A percentile compares a stretch with the other conserved stretches of the same genome.
phyloP scores from a whole-genome alignment of 331 rosid genomes.

The Malus hybrid region DNA sequence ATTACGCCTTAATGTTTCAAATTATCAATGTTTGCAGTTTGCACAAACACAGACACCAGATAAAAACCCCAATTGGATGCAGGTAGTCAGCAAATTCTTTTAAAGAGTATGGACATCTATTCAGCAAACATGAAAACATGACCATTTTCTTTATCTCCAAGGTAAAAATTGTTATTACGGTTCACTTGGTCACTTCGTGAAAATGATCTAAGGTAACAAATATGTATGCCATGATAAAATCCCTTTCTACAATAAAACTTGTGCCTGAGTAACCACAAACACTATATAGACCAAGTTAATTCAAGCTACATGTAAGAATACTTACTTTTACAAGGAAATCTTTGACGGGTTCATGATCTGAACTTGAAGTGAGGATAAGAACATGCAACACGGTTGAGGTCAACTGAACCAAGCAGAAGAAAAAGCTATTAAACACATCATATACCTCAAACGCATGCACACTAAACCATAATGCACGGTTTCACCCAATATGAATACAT shows the following conservation, averaged over 20 bases:
- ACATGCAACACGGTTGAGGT: constrained; percentile 81
- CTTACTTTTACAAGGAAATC: constrained; percentile 77
- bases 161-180: too few relatives aligned
- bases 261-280: background rate
- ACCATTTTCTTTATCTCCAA: too few relatives aligned
- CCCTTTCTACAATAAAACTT: background rate
- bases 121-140: too few relatives aligned
- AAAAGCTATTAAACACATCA: background rate
- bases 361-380: constrained; percentile 57
- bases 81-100: too few relatives aligned
- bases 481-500: constrained; percentile 5
- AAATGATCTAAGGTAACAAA: too few relatives aligned
- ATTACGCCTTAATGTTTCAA: background rate
- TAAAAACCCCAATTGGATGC: too few relatives aligned
- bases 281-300: background rate
- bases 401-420: constrained; percentile 39
- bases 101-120: too few relatives aligned
- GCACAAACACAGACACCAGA: too few relatives aligned
- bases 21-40: too few relatives aligned
- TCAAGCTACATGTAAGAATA: background rate
- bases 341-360: constrained; percentile 51
- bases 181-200: too few relatives aligned
- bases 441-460: background rate
- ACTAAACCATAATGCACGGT: background rate
- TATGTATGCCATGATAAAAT: too few relatives aligned